Percentiles rank a stretch among this genome's conserved stretches.
phyloP scores from a whole-genome alignment of 2,329 filamentous ascomycete species.

The Penicillium sp. region DNA sequence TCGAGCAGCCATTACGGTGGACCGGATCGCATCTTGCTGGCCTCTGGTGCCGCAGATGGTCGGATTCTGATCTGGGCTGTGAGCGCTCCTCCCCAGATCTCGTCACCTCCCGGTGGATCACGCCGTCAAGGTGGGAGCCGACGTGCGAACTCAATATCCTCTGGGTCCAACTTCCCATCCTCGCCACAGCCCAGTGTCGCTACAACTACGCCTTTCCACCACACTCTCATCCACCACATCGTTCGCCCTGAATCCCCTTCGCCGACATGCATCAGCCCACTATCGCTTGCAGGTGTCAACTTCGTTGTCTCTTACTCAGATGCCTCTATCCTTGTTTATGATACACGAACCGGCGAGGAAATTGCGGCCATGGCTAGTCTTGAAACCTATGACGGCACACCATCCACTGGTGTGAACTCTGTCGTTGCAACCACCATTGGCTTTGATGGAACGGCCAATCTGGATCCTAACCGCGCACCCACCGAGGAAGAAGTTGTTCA shows the following conservation, averaged over 20 bases:
- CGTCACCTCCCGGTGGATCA: constrained; percentile 73
- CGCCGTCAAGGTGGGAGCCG: constrained; percentile 75
- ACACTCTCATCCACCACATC: constrained; percentile 87
- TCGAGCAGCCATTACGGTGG: constrained; percentile 72
- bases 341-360: constrained; percentile 88
- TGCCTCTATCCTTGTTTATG: constrained; percentile 86
- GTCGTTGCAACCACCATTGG: constrained; percentile 85
- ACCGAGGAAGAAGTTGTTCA: constrained; percentile 72
- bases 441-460: constrained; percentile 64
- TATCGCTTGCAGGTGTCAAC: constrained; percentile 78
- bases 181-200: constrained; percentile 87
- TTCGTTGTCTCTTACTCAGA: constrained; percentile 95
- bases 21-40: constrained; percentile 84
- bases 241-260: constrained; percentile 68
- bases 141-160: constrained; percentile 89
- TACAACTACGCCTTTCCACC: constrained; percentile 81
- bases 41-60: constrained; percentile 87
- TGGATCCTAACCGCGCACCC: constrained; percentile 64
- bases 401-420: constrained; percentile 81
- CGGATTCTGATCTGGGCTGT: constrained; percentile 93
- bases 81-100: constrained; percentile 82
- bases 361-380: constrained; percentile 89
- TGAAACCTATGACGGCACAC: constrained; percentile 89
- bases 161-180: constrained; percentile 86
- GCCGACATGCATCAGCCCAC: constrained; percentile 88